Evolutionary conservation across 2,329 filamentous ascomycete species (phyloP).

Genomic region (Fusarium protoensiforme): DNA sequence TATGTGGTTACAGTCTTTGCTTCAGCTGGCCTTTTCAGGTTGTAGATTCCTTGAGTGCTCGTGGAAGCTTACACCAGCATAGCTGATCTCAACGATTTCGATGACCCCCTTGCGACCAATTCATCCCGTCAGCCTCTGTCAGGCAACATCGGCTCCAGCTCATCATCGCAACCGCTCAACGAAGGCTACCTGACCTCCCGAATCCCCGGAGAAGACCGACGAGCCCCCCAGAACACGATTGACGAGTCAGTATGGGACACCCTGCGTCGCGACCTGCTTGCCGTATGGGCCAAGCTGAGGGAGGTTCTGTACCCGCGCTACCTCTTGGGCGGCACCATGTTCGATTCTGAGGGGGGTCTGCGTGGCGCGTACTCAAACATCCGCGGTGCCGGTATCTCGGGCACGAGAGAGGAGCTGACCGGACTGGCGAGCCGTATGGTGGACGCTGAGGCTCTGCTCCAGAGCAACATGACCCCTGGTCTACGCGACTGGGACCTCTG

Average conservation of each 20-base stretch:
- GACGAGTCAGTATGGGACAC: conserved; percentile 98
- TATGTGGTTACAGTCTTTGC: conserved; percentile 50
- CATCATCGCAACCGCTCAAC: conserved; percentile 69
- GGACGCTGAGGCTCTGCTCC: conserved; percentile 71
- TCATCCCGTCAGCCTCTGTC: conserved; percentile 83
- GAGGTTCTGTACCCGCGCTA: conserved; percentile 98
- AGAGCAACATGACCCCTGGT: conserved; percentile 85
- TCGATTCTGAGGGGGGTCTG: conserved; percentile 64
- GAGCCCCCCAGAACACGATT: conserved; percentile 90
- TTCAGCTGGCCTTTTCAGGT: neutral
- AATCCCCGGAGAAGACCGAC: conserved; percentile 92
- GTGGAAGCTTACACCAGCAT: conserved; percentile 33
- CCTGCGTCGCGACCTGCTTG: conserved; percentile 88
- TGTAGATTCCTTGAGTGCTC: neutral
- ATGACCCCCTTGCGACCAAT: conserved; percentile 79
- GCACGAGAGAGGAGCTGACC: conserved; percentile 71
- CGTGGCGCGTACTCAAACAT: conserved; percentile 72
- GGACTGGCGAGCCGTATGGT: conserved; percentile 71
- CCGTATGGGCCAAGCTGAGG: conserved; percentile 97
- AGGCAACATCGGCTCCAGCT: conserved; percentile 79
- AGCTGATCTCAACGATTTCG: conserved; percentile 92
- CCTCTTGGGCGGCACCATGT: conserved; percentile 78
- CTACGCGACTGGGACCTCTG: conserved; percentile 98
- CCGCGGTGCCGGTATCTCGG: conserved; percentile 66
- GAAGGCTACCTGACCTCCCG: conserved; percentile 87